Conservation (phyloP, 23 red algal species). For the Cyanidiococcus yangmingshanensis region DNA sequence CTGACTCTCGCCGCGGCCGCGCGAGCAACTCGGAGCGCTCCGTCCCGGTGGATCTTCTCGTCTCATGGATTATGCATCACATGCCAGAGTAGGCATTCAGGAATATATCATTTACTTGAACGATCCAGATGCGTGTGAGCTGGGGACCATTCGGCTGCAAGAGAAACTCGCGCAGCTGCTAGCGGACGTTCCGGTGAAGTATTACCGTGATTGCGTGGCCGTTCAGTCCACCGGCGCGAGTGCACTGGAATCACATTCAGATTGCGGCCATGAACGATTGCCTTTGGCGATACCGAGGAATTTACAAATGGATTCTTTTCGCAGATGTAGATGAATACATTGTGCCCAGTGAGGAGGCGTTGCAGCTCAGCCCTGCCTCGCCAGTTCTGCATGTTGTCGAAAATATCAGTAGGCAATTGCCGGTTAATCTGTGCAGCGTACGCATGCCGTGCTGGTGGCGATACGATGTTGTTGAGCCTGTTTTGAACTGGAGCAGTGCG, state of each 20-base stretch:
- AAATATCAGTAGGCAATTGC: not conserved
- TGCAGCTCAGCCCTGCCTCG: not conserved
- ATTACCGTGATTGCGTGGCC: not conserved
- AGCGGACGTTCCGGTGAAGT: not conserved
- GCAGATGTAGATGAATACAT: not conserved
- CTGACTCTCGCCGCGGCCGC: not conserved
- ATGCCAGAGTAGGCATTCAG: not conserved
- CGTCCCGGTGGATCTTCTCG: not conserved
- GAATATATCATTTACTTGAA: not conserved
- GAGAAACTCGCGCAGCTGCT: not conserved
- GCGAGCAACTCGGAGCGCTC: not conserved
- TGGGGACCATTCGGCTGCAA: not conserved
- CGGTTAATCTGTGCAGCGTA: not conserved
- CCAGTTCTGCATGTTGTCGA: not conserved
- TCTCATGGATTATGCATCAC: not conserved
- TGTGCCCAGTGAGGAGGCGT: not conserved
- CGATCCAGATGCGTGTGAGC: not conserved
- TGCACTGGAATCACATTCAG: not conserved
- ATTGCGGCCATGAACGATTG: constrained; percentile 1
- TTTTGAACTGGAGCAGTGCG: not conserved
- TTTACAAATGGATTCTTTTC: not conserved
- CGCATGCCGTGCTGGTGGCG: not conserved
- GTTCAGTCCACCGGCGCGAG: not conserved
- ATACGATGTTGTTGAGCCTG: not conserved
- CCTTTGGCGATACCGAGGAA: not conserved